phyloP scores from a whole-genome alignment of 768 basidiomycete species.

The Suillus discolor region DNA sequence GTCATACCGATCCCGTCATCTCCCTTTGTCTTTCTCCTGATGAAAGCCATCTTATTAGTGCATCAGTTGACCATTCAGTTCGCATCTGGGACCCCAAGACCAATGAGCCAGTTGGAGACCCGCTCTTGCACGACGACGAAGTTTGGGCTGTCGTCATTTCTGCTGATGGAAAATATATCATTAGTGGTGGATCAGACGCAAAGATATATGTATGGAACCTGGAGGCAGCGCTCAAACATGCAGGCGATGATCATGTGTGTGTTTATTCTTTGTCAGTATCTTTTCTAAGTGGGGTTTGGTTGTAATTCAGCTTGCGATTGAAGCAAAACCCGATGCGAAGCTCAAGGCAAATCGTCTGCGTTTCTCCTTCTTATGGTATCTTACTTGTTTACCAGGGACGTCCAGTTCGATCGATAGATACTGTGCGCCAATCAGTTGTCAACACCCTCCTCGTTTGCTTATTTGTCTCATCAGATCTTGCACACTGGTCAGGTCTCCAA shows the following conservation, averaged over 20 bases:
- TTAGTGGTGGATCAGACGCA: slow-evolving; percentile 79
- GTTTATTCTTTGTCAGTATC: background rate
- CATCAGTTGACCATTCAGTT: background rate
- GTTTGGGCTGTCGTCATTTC: slow-evolving; percentile 74
- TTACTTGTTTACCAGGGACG: background rate
- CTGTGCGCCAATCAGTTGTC: background rate
- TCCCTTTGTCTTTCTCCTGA: background rate
- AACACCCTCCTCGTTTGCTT: no score
- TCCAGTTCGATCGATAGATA: background rate
- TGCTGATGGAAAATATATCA: slow-evolving; percentile 76
- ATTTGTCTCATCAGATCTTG: background rate
- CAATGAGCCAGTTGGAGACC: slow-evolving; percentile 21
- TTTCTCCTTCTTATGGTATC: no score
- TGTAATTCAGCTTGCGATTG: background rate
- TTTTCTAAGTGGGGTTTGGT: background rate
- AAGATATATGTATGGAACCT: slow-evolving; percentile 81
- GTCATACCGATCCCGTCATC: background rate
- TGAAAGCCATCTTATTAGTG: background rate
- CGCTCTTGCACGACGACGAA: slow-evolving; percentile 78
- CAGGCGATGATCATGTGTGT: background rate
- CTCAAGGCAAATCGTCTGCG: background rate
- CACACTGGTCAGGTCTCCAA: background rate
- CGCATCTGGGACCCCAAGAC: slow-evolving; percentile 3
- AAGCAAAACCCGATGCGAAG: background rate
- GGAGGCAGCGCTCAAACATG: slow-evolving; percentile 28